Base-by-base conservation (phyloP, 176 grass and related monocot species). In the Themeda triandra region DNA sequence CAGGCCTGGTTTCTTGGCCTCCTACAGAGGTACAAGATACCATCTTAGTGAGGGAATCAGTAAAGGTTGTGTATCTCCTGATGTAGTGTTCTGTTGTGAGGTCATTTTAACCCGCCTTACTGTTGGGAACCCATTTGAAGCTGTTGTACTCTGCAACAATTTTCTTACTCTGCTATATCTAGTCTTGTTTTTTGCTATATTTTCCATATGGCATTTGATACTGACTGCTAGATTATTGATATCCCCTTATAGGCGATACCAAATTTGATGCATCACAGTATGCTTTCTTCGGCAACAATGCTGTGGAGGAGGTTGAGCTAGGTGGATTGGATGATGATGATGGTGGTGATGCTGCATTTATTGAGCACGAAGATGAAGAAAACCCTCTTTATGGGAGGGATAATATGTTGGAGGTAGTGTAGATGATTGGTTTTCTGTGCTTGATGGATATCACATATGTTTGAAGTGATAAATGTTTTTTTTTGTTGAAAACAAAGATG, bases 181-280 rank as follows among this genome's bases (percentile, higher is more conserved):
- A 62, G 68, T 83, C 10, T 37, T 65, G 0, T 8, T 39, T 41
- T 73, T 72, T 63, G 6, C 67, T 37, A 39, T 49, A 51, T 23
- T 36, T 73, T 39, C 28, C 27, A 10, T 28, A 23, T 87, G 29
- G 23, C 19, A 40, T 71, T 48, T 24, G 14, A 49, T 82, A 27
- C 13, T 82, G 39, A 75, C 30, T 80, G 29, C 44, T 73, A 66
- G 23, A 62, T 25, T 77, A 28, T 81, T 25, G 29, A 71, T 78
- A 51, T 88, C 17, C 32, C 42, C 66, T 6, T 53, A 8, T 75
- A 94, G 92, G 83, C 4, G 64, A 76, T 42, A 84, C 67, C 33
- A 71, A 63, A 39, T 94, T 94, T 86, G 82, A 94, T 84, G 92
- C 92, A 17, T 94, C 88, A 29, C 92, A 86, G n/a, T 94, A 94